Base-by-base conservation (phyloP, 352 stramenopile species). In the Phytopythium ostracodes region DNA sequence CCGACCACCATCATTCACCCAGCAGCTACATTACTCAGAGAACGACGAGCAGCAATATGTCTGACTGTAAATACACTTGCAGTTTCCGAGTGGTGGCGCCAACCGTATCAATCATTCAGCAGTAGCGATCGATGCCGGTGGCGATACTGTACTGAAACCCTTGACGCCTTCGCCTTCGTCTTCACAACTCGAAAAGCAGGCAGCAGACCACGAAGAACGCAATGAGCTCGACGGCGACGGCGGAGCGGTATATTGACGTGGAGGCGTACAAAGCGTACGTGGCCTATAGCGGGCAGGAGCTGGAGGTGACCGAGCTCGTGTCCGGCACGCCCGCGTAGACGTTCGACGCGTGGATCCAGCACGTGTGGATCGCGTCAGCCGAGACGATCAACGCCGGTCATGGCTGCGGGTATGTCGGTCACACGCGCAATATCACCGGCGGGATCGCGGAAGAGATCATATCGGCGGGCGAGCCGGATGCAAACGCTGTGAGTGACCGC, bases 391-490 rank as follows among this genome's bases (percentile, higher is more conserved):
- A 63, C 29, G 59, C 62, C 20, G 73, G 81, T 8, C 43, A 61
- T 35, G 79, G 77, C 12, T 68, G 75, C 14, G 79, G 75, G 11
- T 60, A 75, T 35, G 69, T 82, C 4, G 77, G 81, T 17, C 70
- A 84, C 51, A 50, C 70, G n/a, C 77, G 76, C 11, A 31, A 62
- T 2, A 61, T 87, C 38, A 67, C 69, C n/a, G 62, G 81, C 3
- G 77, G 75, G 6, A 71, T 88, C 27, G 61, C 72, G 35, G 81
- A 91, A 54, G 60, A 86, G 62, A 88, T 91, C 31, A 44, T 85
- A 12, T 81, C 75, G 8, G 78, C 58, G 1, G 81, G 77, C 29
- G 56, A 68, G 20, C 81, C 81, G 11, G 62, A 73, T 38, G 63
- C 71, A n/a, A n/a, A n/a, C n/a, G n/a, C n/a, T n/a, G n/a, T n/a